phyloP scores from a whole-genome alignment of 164 flowering plant genomes.

The Annona cherimola region DNA sequence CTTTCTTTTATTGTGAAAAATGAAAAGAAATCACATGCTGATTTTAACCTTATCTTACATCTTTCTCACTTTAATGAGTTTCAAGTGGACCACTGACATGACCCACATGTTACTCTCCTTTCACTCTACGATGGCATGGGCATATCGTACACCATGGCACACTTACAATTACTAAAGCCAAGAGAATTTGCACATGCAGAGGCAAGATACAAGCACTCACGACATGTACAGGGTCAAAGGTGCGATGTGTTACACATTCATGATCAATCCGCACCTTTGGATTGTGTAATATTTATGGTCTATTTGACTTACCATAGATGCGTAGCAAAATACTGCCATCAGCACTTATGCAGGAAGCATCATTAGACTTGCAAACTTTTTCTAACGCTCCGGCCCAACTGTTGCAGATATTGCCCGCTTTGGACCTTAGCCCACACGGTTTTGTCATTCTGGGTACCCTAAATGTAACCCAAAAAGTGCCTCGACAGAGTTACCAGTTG shows the following conservation, averaged over 20 bases:
- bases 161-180: not conserved
- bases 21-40: not conserved
- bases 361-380: no score
- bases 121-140: conserved; percentile 8
- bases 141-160: not conserved
- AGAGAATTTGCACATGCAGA: not conserved
- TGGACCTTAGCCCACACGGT: no score
- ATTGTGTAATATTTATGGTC: not conserved
- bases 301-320: not conserved
- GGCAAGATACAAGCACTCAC: not conserved
- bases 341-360: no score
- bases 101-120: not conserved
- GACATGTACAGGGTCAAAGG: not conserved
- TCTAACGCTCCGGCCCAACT: no score
- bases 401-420: no score
- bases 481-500: no score
- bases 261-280: not conserved
- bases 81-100: not conserved
- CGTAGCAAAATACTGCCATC: no score
- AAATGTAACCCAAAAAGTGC: no score
- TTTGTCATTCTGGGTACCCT: no score
- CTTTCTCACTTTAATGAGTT: not conserved
- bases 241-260: not conserved
- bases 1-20: not conserved
- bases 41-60: not conserved